Evolutionary conservation across 306 rosid species (phyloP).

Genomic region (Lablab purpureus): DNA sequence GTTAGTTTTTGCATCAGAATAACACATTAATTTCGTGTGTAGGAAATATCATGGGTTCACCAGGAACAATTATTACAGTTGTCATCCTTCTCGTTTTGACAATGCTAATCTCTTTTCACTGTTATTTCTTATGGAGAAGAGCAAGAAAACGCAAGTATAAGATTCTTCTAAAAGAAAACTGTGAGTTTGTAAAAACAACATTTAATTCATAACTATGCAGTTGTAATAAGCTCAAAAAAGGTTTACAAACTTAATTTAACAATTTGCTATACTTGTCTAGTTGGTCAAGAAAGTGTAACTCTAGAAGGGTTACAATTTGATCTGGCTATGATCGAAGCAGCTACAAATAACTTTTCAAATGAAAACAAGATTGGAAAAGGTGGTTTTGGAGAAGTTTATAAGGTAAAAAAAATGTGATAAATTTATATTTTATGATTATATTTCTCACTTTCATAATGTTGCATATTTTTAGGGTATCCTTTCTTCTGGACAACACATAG

Average conservation of each 20-base stretch:
- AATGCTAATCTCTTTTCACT: background rate
- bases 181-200: background rate
- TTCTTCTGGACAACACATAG: background rate
- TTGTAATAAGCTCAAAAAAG: background rate
- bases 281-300: constrained; percentile 4
- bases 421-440: background rate
- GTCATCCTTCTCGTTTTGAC: background rate
- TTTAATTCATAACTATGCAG: background rate
- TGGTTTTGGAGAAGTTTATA: constrained; percentile 15
- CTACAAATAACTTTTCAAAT: background rate
- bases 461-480: background rate
- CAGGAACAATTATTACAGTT: background rate
- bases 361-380: constrained; percentile 1
- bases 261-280: background rate
- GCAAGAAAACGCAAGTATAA: background rate
- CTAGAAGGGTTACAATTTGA: background rate
- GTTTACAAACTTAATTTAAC: background rate
- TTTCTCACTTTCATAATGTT: background rate
- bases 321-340: background rate
- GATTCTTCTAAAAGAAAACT: background rate
- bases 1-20: background rate
- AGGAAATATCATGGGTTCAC: background rate
- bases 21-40: background rate
- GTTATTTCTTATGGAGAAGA: background rate
- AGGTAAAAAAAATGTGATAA: background rate